Evolutionary conservation across 2,329 filamentous ascomycete genomes (phyloP), one percentile per base, ranked within the genome.

Genomic region (Phialophora verrucosa): DNA sequence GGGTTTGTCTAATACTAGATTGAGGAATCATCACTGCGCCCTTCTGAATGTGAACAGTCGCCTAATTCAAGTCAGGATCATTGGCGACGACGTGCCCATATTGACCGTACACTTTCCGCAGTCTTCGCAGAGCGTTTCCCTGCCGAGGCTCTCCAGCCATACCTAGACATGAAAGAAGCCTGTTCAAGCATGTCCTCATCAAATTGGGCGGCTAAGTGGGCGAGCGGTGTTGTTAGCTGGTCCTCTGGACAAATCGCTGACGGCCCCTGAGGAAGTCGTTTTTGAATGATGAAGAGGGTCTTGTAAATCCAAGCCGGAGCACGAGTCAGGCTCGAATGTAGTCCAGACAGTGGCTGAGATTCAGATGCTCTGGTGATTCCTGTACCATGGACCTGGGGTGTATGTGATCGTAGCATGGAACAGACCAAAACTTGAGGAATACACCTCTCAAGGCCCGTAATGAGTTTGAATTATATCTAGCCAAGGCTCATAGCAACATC

Each of bases 401-500:
- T 17, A 2, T 20, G 44, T 20, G 20, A 23, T 23, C 44, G 29
- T 54, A 29, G 51, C n/a, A 27, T 35, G 51, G 4, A 20, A 23
- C 44, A 10, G 11, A 49, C 17, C 44, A 49, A 20, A 20, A 23
- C 20, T 11, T 49, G 17, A 20, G 8, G n/a, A 25, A 38, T 20
- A 47, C 20, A 17, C 23, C 27, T 17, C 27, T 8, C 27, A 59
- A 23, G 27, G n/a, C 27, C 27, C 42, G 7, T 7, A 44, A 31
- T 12, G 14, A 29, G 32, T 12, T 6, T 56, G 23, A 35, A 47
- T 31, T 23, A 50, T 50, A 29, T 44, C 38, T 44, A 70, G 29
- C 69, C 69, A 20, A 70, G 59, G 49, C 64, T 69, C 69, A 70
- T 70, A 25, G 62, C 66, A 59, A 70, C 47, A 47, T 70, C 69